phyloP scores from a whole-genome alignment of 148 eudicot genomes.

The Rhododendron kiyosumense region DNA sequence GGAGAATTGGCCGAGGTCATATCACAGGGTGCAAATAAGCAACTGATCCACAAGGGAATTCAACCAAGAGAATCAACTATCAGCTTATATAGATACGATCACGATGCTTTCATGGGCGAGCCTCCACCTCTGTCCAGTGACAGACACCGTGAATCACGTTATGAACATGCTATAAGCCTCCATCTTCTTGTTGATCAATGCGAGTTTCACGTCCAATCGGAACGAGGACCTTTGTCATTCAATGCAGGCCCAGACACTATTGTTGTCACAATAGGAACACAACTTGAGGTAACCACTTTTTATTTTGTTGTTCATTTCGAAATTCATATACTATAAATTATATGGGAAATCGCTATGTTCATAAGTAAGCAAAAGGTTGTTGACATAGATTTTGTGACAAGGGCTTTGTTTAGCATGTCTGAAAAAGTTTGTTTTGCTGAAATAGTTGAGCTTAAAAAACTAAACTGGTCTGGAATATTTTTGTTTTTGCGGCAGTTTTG shows the following conservation, averaged over 20 bases:
- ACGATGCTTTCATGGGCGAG: conserved; percentile 21
- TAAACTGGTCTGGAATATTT: not conserved
- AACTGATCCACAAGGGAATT: conserved; percentile 26
- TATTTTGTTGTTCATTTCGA: not conserved
- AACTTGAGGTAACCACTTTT: conserved; percentile 45
- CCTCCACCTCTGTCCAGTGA: conserved; percentile 29
- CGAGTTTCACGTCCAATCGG: conserved; percentile 49
- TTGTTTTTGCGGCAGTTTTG: not conserved
- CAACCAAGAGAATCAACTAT: conserved; percentile 43
- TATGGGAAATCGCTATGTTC: not conserved
- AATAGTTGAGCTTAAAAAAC: not conserved
- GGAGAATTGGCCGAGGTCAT: conserved; percentile 49
- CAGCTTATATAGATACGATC: conserved; percentile 55
- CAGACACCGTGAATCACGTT: conserved; percentile 28
- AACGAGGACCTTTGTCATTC: conserved; percentile 43
- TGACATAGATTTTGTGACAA: not conserved
- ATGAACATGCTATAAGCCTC: conserved; percentile 48
- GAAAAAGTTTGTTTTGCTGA: not conserved
- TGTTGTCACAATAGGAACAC: conserved; percentile 60
- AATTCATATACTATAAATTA: not conserved
- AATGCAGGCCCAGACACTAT: conserved; percentile 47
- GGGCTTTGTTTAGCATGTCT: not conserved
- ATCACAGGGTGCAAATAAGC: conserved; percentile 20
- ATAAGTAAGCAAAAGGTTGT: not conserved
- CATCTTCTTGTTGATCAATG: conserved; percentile 50